Base-by-base conservation (phyloP, 768 basidiomycete genomes). In the Hygrophoropsis aurantiaca region DNA sequence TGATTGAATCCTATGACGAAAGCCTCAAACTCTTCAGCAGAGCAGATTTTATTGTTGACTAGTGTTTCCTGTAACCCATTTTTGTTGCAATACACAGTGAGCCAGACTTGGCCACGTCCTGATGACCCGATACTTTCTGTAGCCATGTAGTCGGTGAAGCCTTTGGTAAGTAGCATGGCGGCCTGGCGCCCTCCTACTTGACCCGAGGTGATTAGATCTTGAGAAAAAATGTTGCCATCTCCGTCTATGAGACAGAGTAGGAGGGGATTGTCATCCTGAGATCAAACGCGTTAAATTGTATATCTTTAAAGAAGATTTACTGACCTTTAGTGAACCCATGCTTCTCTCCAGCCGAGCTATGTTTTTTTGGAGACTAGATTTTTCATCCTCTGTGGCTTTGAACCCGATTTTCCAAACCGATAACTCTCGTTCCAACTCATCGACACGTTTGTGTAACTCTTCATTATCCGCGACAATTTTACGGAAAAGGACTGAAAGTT, bases 1-100 rank as follows among this genome's bases (percentile, higher is more conserved):
- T 71, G 66, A 49, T 67, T 72, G 52, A 74, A 73, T 11, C 72
- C 70, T 35, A 62, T 42, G 15, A 70, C 46, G 51, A 70, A 72
- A 15, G 57, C 58, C 38, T 70, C 70, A 43, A 68, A 71, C 40
- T 71, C 61, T 39, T 61, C 62, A 11, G 56, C 30, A 9, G 59
- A 61, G 59, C 70, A 72, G 2, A 68, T 51, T 2, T 56, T 50
- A 38, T 62, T 58, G 21, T 45, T 54, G 8, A 53, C 44, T 9
- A 71, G 46, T 4, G 63, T 64, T 24, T 72, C 67, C 46, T 62
- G 45, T 15, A 71, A 56, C 1, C 69, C 70, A 13, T 42, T 51
- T 51, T 67, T 68, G 52, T 72, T 70, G 54, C 62, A 69, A 42
- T 66, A 71, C 1, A 72, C 58, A 4, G 66, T 65, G 35, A 70